Evolutionary conservation across 768 basidiomycete genomes (phyloP).

Genomic region (Imleria badia): DNA sequence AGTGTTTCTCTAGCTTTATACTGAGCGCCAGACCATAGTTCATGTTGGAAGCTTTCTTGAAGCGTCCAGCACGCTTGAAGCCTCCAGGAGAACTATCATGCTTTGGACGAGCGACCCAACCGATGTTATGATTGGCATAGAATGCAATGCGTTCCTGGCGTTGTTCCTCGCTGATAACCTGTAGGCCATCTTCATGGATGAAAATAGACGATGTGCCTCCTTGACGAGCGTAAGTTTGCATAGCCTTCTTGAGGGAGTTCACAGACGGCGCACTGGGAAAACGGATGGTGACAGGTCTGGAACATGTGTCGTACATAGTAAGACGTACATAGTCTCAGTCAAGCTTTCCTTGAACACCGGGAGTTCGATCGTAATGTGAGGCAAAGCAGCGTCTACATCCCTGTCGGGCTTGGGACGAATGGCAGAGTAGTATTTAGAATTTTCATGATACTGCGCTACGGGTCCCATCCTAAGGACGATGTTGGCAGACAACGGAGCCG

Average conservation of each 20-base stretch:
- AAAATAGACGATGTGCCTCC: conserved; percentile 59
- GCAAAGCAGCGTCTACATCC: conserved; percentile 60
- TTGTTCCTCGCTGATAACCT: conserved; percentile 46
- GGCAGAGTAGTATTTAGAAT: conserved; percentile 81
- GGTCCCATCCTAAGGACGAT: conserved; percentile 60
- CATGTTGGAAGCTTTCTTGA: conserved; percentile 95
- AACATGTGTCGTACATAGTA: not conserved
- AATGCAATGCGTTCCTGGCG: conserved; percentile 48
- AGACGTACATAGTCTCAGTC: conserved; percentile 71
- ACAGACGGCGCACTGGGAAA: conserved; percentile 64
- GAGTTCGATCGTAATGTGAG: conserved; percentile 78
- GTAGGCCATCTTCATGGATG: conserved; percentile 62
- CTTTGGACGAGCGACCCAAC: conserved; percentile 58
- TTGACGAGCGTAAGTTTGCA: conserved; percentile 66
- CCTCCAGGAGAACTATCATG: conserved; percentile 34
- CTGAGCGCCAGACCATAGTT: conserved; percentile 65
- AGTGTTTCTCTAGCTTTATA: conserved; percentile 34
- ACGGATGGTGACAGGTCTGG: not conserved
- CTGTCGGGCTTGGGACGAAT: conserved; percentile 56
- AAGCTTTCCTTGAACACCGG: conserved; percentile 88
- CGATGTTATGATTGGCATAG: conserved; percentile 58
- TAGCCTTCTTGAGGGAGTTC: conserved; percentile 62
- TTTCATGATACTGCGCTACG: conserved; percentile 81
- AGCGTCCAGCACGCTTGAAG: conserved; percentile 60
- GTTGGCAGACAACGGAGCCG: conserved; percentile 4